Evolutionary conservation across 768 basidiomycete genomes (phyloP), one percentile per base, ranked within the genome.

Genomic region (Candolleomyces efflorescens): DNA sequence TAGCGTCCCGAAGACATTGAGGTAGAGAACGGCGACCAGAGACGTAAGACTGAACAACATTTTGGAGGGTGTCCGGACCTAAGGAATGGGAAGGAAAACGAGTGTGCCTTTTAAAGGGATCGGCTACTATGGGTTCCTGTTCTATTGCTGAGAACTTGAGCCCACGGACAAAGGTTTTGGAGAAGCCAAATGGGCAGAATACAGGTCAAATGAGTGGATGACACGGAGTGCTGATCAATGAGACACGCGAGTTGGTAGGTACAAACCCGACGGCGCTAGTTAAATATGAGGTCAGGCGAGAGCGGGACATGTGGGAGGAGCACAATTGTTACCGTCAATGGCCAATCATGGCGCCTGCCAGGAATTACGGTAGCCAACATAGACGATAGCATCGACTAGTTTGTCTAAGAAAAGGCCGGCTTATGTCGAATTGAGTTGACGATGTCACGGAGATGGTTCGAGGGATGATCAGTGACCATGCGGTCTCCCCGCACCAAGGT

Each of bases 241-340:
- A 10, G 27, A 24, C 15, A 55, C 12, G 41, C 11, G 54, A 11
- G 15, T 5, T 13, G 11, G 13, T 3, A 48, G 24, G 22, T 48
- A 13, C 46, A 24, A 24, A 13, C 13, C n/a, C 46, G 46, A 48
- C 46, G 46, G 46, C n/a, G 13, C 27, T 51, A 17, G 23, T 51
- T 51, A 51, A 57, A 27, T 47, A 23, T 22, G 36, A 26, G 55
- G 49, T 57, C 56, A 57, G 56, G 56, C 56, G 56, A 57, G 46
- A 17, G n/a, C 49, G 56, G 56, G 17, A 22, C 56, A 57, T 57
- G 56, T 57, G 56, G 56, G 47, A 50, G 15, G 17, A 17, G 5
- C 15, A 1, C 17, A 18, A n/a, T 15, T 51, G 27, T 36, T n/a
- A 32, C 13, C 13, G 46, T 13, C 18, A 48, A 48, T 48, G 10